Conservation (phyloP, 2,329 filamentous ascomycete genomes). For the Phyllosticta citribraziliensis region DNA sequence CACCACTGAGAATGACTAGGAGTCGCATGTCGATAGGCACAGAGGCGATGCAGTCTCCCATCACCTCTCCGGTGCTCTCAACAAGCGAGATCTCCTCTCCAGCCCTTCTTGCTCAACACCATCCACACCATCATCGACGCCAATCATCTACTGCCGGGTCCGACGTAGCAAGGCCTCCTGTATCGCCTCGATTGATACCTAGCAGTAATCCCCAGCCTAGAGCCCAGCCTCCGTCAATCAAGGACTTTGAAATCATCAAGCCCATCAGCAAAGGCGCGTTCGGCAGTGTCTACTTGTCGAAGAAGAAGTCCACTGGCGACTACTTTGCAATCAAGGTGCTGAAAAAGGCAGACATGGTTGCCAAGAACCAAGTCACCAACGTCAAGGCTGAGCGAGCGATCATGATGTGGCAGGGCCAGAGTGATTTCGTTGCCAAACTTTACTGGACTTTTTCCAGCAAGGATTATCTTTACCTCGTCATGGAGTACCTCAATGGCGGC, state of each 20-base stretch:
- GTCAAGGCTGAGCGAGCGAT: conserved; percentile 97
- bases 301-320: conserved; percentile 96
- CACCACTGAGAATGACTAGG: conserved; percentile 77
- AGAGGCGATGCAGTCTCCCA: conserved; percentile 68
- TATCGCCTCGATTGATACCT: conserved; percentile 72
- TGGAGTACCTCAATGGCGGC: conserved; percentile 97
- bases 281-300: conserved; percentile 92
- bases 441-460: conserved; percentile 99
- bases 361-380: conserved; percentile 98
- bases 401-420: conserved; percentile 99
- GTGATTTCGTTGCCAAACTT: conserved; percentile 95
- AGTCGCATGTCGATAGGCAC: conserved; percentile 55
- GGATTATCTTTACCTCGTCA: conserved; percentile 95
- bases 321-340: conserved; percentile 98
- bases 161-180: conserved; percentile 52
- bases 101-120: conserved; percentile 44
- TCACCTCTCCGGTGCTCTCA: conserved; percentile 79
- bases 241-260: conserved; percentile 99
- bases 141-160: conserved; percentile 88
- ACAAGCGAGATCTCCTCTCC: conserved; percentile 75
- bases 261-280: conserved; percentile 98
- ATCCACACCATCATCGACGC: conserved; percentile 63
- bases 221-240: conserved; percentile 89
- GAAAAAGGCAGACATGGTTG: conserved; percentile 99
- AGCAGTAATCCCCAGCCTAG: conserved; percentile 74